Evolutionary conservation across 2,329 filamentous ascomycete genomes (phyloP), one percentile per base, ranked within the genome.

Genomic region (Penicillium sp.): DNA sequence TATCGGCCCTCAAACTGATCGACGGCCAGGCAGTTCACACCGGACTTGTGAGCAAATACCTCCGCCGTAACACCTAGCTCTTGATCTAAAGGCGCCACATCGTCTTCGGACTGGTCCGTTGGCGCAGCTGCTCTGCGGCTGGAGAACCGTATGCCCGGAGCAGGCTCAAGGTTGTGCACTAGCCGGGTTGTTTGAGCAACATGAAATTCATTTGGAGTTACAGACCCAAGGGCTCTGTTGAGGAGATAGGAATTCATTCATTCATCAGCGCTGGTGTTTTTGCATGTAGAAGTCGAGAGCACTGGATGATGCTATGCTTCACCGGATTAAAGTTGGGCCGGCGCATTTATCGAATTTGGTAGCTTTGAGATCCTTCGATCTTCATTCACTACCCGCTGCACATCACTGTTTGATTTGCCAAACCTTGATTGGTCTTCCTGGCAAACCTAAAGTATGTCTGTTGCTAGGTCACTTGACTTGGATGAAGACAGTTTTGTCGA

Each of bases 1-100:
- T 90, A 86, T 70, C 86, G 82, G 3, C 90, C 91, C 61, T 94
- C 90, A 68, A 94, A 91, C 49, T 86, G 85, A 68, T 97, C 93
- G 39, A 96, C 82, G 0, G 89, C 86, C 41, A 97, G 78, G 39
- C 88, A 86, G 69, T 89, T 94, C 38, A 93, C 89, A 15, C 92
- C 92, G 4, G 90, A 84, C 53, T 85, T 83, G 74, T 96, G 92
- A 1, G 91, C 90, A 47, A 67, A 63, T 12, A 70, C 55, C 12
- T 72, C 70, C 29, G 73, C 75, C 49, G 69, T 61, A 53, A 17
- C 43, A 31, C 59, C 68, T 58, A 52, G 49, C 33, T 62, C 62
- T 43, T 57, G 47, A 50, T 59, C 49, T 41, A 55, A 55, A 29
- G 60, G 33, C n/a, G 60, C 58, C 21, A 53, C 49, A 44, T 61